A percentile compares a stretch with the other conserved stretches of the same genome.
Evolutionary conservation across 371 early-diverging fungal genomes (phyloP).

Genomic region (Mucor racemosus): DNA sequence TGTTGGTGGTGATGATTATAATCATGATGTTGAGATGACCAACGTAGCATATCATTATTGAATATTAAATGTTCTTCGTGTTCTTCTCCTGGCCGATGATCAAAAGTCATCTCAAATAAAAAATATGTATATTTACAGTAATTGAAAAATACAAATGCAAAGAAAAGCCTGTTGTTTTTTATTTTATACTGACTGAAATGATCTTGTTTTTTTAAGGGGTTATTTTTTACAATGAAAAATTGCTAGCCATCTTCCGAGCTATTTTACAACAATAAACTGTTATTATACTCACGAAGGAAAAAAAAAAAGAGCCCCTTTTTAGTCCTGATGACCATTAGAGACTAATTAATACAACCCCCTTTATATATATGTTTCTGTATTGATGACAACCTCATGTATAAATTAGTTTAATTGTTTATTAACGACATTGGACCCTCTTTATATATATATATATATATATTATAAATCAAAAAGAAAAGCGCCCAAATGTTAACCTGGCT

Average conservation of each 20-base stretch:
- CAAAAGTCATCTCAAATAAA: conserved; percentile 16
- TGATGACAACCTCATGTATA: too few species aligned
- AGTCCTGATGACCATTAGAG: neutral
- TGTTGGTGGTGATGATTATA: neutral
- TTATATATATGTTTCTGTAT: neutral
- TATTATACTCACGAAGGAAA: neutral
- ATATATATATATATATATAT: too few species aligned
- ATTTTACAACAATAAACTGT: conserved; percentile 6
- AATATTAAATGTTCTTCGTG: conserved; percentile 15
- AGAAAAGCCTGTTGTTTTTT: neutral
- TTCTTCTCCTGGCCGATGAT: conserved; percentile 11
- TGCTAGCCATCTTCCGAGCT: conserved; percentile 3
- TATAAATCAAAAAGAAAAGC: too few species aligned
- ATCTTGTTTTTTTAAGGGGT: conserved; percentile 5
- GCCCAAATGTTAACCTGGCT: too few species aligned
- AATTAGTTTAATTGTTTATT: too few species aligned
- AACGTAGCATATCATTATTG: conserved; percentile 22
- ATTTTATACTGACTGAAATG: neutral
- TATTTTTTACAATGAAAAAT: neutral
- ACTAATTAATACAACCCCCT: conserved; percentile 4
- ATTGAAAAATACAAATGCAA: neutral
- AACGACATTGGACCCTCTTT: too few species aligned
- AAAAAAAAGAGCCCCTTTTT: neutral
- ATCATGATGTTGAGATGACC: conserved; percentile 14
- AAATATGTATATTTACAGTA: neutral